Percentiles rank a stretch among this genome's conserved stretches.
These are phyloP conservation scores for Aspergillus sp. DNA, from an alignment of 2,329 filamentous ascomycete genomes.

Conservation along the genomic window DNA sequence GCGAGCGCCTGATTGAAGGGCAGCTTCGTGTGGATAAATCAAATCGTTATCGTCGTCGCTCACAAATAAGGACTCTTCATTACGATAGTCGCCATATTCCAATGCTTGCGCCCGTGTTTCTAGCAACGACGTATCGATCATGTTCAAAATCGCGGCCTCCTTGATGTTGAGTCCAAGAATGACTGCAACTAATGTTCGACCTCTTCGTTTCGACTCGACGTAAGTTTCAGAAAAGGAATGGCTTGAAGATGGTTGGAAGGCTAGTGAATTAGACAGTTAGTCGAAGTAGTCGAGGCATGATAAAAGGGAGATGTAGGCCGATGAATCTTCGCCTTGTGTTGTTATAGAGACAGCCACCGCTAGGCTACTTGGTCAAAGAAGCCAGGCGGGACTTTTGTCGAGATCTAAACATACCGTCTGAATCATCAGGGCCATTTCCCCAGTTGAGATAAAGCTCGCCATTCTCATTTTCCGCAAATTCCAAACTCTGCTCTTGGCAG, in stretches of 20 bases:
- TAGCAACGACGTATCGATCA: conserved; percentile 48
- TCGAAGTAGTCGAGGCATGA: conserved; percentile 3
- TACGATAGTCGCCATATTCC: conserved; percentile 12
- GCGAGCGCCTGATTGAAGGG: not conserved
- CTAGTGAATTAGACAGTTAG: conserved; percentile 27
- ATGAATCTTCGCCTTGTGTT: not conserved
- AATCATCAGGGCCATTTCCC: conserved; percentile 46
- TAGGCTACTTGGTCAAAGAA: conserved; percentile 7
- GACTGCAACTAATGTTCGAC: conserved; percentile 56
- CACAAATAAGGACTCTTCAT: conserved; percentile 40
- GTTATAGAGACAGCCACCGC: conserved; percentile 1
- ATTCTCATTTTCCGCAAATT: conserved; percentile 47
- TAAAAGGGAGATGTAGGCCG: not conserved
- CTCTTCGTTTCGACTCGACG: conserved; percentile 60
- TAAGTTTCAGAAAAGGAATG: conserved; percentile 55
- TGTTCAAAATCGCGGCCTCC: conserved; percentile 49
- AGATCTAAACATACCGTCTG: conserved; percentile 43
- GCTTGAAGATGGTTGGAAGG: conserved; percentile 44
- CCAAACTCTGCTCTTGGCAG: conserved; percentile 54
- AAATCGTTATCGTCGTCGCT: conserved; percentile 36
- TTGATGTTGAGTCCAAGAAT: conserved; percentile 57
- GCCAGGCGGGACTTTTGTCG: conserved; percentile 18
- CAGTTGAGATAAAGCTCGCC: conserved; percentile 54
- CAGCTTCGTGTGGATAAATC: conserved; percentile 21
- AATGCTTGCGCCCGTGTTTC: conserved; percentile 24